Evolutionary conservation across 371 early-diverging fungal genomes (phyloP).

Genomic region (Syncephalastrum monosporum): DNA sequence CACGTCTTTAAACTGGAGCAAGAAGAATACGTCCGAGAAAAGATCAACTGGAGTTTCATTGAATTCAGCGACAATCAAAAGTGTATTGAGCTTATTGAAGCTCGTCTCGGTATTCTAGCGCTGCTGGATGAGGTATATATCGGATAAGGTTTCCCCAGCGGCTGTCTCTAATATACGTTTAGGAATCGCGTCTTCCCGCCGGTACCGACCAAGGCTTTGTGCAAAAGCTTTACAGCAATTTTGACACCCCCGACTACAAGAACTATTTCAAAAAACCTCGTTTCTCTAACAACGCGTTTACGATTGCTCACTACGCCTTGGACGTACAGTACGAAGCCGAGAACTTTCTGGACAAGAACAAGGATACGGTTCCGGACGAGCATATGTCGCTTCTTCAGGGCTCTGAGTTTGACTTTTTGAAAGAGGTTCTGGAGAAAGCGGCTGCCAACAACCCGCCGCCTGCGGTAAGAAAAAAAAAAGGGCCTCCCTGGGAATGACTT

Average conservation of each 20-base stretch:
- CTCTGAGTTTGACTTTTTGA: conserved; percentile 71
- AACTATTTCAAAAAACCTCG: conserved; percentile 89
- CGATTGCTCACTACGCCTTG: conserved; percentile 90
- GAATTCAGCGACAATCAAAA: conserved; percentile 99
- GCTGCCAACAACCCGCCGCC: conserved; percentile 46
- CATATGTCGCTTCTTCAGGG: conserved; percentile 72
- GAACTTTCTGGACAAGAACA: conserved; percentile 98
- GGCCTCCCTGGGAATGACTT: background rate
- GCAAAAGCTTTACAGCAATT: conserved; percentile 84
- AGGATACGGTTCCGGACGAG: conserved; percentile 96
- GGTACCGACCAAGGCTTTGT: conserved; percentile 82
- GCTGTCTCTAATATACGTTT: background rate
- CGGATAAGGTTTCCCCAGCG: background rate
- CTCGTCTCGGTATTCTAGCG: conserved; percentile 89
- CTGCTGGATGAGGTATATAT: conserved; percentile 89
- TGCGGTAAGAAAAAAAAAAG: conserved; percentile 12
- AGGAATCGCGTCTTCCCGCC: conserved; percentile 87
- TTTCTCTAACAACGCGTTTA: conserved; percentile 81
- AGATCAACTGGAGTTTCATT: conserved; percentile 89
- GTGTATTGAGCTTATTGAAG: conserved; percentile 98
- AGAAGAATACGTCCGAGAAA: conserved; percentile 92
- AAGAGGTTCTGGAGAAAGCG: conserved; percentile 67
- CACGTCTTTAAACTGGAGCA: conserved; percentile 87
- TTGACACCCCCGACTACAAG: conserved; percentile 64
- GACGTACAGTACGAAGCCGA: conserved; percentile 88